Evolutionary conservation across 345 rosid species (phyloP).

Genomic region (Tarenaya hassleriana): DNA sequence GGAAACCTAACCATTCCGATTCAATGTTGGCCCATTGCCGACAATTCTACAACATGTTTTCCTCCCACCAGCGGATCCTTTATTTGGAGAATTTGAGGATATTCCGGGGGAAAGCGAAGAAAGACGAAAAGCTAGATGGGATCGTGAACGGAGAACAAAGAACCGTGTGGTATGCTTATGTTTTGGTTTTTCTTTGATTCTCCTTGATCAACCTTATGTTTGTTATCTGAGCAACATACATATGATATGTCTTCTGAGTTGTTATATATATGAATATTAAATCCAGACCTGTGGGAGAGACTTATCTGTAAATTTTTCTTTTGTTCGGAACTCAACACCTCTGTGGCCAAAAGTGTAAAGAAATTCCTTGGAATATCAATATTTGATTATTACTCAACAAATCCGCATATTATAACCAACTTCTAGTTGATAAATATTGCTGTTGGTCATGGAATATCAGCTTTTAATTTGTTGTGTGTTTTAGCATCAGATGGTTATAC

Average conservation of each 20-base stretch:
- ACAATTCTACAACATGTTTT: slow-evolving; percentile 11
- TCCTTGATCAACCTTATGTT: slow-evolving; percentile 13
- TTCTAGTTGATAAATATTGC: background rate
- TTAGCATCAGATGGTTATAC: slow-evolving; percentile 13
- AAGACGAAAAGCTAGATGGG: slow-evolving; percentile 76
- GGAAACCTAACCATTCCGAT: background rate
- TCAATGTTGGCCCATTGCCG: background rate
- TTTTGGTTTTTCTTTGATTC: slow-evolving; percentile 12
- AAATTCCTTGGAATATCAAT: slow-evolving; percentile 3
- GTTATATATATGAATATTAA: too few species aligned
- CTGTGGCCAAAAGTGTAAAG: background rate
- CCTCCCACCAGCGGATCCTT: slow-evolving; percentile 38
- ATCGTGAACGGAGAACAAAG: slow-evolving; percentile 70
- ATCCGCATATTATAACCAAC: slow-evolving; percentile 2
- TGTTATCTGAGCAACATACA: slow-evolving; percentile 5
- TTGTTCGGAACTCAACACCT: background rate
- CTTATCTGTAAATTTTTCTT: background rate
- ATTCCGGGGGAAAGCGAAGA: slow-evolving; percentile 81
- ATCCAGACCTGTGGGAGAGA: background rate
- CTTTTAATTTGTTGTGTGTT: slow-evolving; percentile 4
- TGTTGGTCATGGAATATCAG: background rate
- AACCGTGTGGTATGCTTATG: slow-evolving; percentile 63
- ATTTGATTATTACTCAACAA: background rate
- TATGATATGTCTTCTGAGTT: slow-evolving; percentile 10
- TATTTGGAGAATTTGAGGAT: slow-evolving; percentile 66